These are phyloP conservation scores for Wickerhamiella siamensis DNA, from an alignment of 805 yeast genomes.

Conservation along the genomic window DNA sequence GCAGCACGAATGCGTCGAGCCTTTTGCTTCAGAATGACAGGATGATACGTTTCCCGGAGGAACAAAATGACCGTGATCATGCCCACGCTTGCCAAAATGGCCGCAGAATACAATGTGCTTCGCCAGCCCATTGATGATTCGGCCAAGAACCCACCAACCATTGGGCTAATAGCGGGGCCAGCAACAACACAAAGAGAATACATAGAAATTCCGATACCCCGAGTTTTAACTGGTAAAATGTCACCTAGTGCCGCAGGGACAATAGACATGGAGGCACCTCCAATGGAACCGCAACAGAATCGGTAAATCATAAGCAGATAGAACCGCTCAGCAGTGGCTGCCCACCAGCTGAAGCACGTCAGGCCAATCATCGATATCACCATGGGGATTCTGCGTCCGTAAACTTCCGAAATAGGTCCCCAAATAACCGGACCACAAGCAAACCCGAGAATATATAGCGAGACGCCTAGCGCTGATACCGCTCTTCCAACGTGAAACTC, in stretches of 20 bases:
- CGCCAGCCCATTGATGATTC: conserved; percentile 58
- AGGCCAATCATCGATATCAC: conserved; percentile 32
- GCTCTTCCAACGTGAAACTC: conserved; percentile 47
- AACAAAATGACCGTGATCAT: conserved; percentile 26
- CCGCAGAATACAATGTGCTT: conserved; percentile 37
- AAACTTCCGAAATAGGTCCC: conserved; percentile 78
- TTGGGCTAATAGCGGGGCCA: conserved; percentile 20
- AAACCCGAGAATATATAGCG: conserved; percentile 76
- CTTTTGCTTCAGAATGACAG: conserved; percentile 28
- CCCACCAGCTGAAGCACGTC: conserved; percentile 16
- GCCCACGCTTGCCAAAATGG: conserved; percentile 26
- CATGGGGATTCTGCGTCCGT: conserved; percentile 51
- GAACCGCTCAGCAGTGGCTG: conserved; percentile 14
- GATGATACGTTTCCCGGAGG: conserved; percentile 24
- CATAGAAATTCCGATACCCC: conserved; percentile 13
- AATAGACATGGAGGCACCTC: conserved; percentile 45
- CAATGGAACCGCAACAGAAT: conserved; percentile 66
- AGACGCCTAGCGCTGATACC: conserved; percentile 61
- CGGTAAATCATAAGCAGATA: conserved; percentile 42
- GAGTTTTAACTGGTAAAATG: conserved; percentile 9
- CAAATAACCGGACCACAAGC: conserved; percentile 83
- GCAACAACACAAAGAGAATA: conserved; percentile 9
- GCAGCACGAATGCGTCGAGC: conserved; percentile 32
- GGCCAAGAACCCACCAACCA: conserved; percentile 41
- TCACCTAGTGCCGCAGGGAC: conserved; percentile 16